phyloP scores from a whole-genome alignment of 2,329 filamentous ascomycete genomes.

The Neofusicoccum umdonicola region DNA sequence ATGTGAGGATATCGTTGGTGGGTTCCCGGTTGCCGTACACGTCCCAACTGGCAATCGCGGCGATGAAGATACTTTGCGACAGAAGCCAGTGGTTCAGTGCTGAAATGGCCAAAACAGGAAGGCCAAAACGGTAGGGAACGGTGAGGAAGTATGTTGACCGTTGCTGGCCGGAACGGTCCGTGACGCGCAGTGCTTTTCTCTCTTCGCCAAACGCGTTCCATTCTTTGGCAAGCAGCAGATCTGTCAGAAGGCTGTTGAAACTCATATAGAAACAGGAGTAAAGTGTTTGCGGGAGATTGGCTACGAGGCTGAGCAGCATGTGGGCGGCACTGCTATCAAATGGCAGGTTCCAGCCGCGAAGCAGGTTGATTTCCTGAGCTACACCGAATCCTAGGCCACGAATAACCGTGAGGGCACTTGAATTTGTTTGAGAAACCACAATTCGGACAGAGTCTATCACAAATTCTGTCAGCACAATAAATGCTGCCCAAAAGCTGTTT shows the following conservation, averaged over 20 bases:
- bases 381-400: background rate
- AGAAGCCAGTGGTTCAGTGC: background rate
- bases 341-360: background rate
- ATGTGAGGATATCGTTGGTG: background rate
- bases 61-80: background rate
- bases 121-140: background rate
- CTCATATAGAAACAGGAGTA: slow-evolving; percentile 47
- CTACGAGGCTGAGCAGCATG: background rate
- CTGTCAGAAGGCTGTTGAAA: slow-evolving; percentile 48
- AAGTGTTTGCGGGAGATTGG: slow-evolving; percentile 26
- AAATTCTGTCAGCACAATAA: too few species aligned
- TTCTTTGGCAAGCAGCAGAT: slow-evolving; percentile 48
- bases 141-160: background rate
- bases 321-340: background rate
- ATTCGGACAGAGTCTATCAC: too few species aligned
- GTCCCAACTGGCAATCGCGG: background rate
- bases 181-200: background rate
- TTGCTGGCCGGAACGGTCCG: background rate
- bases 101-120: background rate
- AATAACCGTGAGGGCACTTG: too few species aligned
- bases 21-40: background rate
- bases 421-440: too few species aligned
- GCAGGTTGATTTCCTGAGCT: background rate
- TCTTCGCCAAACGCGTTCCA: slow-evolving; percentile 31
- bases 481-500: too few species aligned